Percentiles rank a stretch among this genome's conserved stretches.
These are phyloP conservation scores for Fusarium neocosmosporiellum DNA, from an alignment of 2,329 filamentous ascomycete species.

Conservation along the genomic window DNA sequence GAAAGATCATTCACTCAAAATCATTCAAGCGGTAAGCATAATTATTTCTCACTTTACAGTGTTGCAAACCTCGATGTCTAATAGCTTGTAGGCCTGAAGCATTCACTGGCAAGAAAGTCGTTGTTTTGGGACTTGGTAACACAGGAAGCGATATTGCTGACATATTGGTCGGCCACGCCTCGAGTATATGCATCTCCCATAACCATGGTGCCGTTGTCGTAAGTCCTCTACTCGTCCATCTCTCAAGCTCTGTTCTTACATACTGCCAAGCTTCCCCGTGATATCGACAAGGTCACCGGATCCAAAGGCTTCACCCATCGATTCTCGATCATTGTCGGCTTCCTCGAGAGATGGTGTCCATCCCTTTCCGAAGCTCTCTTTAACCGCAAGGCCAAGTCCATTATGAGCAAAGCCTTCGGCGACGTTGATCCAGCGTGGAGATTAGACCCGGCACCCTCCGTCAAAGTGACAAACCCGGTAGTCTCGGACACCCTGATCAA, in stretches of 20 bases:
- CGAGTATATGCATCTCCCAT: not conserved
- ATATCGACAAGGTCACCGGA: not conserved
- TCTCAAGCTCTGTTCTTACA: not conserved
- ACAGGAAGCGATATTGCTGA: not conserved
- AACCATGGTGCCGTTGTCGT: not conserved
- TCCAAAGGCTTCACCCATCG: not conserved
- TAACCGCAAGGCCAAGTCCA: not conserved
- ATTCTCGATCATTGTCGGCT: not conserved
- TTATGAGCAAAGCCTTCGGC: not conserved
- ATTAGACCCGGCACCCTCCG: conserved; percentile 41
- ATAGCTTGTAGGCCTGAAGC: not conserved
- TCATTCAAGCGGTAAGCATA: not conserved
- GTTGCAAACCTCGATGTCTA: not conserved
- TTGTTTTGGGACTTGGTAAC: not conserved
- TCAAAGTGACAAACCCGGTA: conserved; percentile 42
- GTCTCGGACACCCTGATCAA: conserved; percentile 45
- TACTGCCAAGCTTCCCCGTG: not conserved
- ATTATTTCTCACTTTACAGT: not conserved
- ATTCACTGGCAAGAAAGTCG: not conserved
- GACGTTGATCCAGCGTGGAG: conserved; percentile 10
- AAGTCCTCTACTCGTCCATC: not conserved
- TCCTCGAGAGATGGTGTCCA: not conserved
- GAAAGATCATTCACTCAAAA: not conserved
- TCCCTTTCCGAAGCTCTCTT: not conserved
- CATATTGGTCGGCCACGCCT: not conserved